These are phyloP conservation scores for Zygoascus flipseniorum DNA, from an alignment of 805 yeast genomes.

Conservation along the genomic window DNA sequence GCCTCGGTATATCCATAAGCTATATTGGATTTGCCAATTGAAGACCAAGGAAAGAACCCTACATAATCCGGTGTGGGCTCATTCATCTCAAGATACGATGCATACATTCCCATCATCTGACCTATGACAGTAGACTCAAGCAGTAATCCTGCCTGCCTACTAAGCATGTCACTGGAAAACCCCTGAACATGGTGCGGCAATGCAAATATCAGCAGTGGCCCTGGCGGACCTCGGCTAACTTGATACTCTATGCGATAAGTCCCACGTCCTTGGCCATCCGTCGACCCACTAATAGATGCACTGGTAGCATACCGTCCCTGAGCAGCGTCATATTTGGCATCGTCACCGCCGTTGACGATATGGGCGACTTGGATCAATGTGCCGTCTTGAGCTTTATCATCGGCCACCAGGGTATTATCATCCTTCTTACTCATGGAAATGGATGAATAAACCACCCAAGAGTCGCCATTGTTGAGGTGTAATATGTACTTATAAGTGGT, in stretches of 20 bases:
- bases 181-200: conserved; percentile 50
- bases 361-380: conserved; percentile 51
- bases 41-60: conserved; percentile 48
- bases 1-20: neutral
- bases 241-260: conserved; percentile 30
- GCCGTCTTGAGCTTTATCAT: conserved; percentile 38
- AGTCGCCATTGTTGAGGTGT: conserved; percentile 44
- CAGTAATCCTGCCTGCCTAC: conserved; percentile 26
- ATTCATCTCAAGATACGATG: conserved; percentile 26
- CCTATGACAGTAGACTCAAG: conserved; percentile 41
- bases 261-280: conserved; percentile 3
- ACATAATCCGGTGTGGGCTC: conserved; percentile 33
- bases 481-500: conserved; percentile 41
- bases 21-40: conserved; percentile 19
- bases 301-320: conserved; percentile 55
- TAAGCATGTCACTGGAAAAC: conserved; percentile 26
- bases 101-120: conserved; percentile 25
- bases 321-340: conserved; percentile 41
- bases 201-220: conserved; percentile 47
- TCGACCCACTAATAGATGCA: conserved; percentile 36
- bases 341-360: conserved; percentile 27
- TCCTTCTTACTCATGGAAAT: conserved; percentile 26
- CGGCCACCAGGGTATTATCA: conserved; percentile 36
- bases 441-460: conserved; percentile 55
- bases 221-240: conserved; percentile 32